Evolutionary conservation across 805 yeast genomes (phyloP).

Genomic region (Cyberlindnera americana): DNA sequence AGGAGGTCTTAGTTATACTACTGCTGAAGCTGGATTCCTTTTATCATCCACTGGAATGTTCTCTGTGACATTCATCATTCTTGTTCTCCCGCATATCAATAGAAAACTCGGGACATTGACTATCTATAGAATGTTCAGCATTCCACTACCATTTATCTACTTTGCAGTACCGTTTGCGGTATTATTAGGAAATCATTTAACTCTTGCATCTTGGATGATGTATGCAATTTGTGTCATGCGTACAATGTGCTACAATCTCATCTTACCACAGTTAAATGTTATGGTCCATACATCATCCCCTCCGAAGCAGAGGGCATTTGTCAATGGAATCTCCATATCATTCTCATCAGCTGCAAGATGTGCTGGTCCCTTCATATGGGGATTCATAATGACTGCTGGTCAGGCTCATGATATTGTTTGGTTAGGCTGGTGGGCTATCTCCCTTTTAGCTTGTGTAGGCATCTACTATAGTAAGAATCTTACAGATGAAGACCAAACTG

Average conservation of each 20-base stretch:
- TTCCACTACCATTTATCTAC: constrained; percentile 19
- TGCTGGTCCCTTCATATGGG: constrained; percentile 18
- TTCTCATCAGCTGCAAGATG: constrained; percentile 14
- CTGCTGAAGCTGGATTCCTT: constrained; percentile 21
- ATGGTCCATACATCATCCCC: constrained; percentile 16
- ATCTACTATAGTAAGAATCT: constrained; percentile 5
- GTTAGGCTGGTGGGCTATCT: constrained; percentile 12
- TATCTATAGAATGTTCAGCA: constrained; percentile 17
- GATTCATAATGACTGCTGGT: constrained; percentile 6
- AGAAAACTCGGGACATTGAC: constrained; percentile 20
- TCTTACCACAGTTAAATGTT: constrained; percentile 16
- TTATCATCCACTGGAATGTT: constrained; percentile 22
- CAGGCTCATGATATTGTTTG: constrained; percentile 6
- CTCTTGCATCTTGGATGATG: constrained; percentile 1
- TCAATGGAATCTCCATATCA: constrained; percentile 15
- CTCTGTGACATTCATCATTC: constrained; percentile 16
- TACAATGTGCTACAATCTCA: constrained; percentile 6
- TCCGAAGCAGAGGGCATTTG: constrained; percentile 14
- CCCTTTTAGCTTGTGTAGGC: constrained; percentile 3
- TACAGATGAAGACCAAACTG: constrained; percentile 6
- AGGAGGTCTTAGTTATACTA: constrained; percentile 21
- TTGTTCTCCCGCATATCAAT: constrained; percentile 21
- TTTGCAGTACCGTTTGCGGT: constrained; percentile 18
- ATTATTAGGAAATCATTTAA: constrained; percentile 13
- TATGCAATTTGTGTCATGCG: constrained; percentile 1